phyloP scores from a whole-genome alignment of 75 land plant species.

The Cunninghamia lanceolata region DNA sequence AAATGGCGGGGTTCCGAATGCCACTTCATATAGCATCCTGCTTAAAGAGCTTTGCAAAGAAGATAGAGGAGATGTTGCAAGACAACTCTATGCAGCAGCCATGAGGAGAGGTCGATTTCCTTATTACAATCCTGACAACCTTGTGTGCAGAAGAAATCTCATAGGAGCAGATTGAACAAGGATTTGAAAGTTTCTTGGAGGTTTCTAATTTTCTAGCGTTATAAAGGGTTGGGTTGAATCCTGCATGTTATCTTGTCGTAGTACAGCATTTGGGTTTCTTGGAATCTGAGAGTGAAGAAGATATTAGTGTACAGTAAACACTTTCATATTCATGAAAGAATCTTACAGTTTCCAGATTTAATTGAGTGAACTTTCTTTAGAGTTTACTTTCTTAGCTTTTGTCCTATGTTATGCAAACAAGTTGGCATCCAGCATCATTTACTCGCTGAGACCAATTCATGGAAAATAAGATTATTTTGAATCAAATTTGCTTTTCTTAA shows the following conservation, averaged over 20 bases:
- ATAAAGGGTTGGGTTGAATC: not conserved
- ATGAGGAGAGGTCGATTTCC: not conserved
- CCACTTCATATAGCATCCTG: slow-evolving; percentile 25
- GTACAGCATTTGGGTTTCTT: not conserved
- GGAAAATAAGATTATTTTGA: not conserved
- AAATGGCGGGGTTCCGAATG: slow-evolving; percentile 16
- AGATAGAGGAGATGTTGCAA: slow-evolving; percentile 21
- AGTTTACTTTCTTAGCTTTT: not conserved
- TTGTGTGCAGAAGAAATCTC: not conserved
- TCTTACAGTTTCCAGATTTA: not conserved
- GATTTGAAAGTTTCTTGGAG: not conserved
- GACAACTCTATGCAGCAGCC: slow-evolving; percentile 19
- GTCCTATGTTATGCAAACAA: not conserved
- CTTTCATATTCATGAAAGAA: not conserved
- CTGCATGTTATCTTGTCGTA: not conserved
- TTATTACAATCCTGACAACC: not conserved
- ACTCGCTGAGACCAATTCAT: not conserved
- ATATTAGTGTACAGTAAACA: not conserved
- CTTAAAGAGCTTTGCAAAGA: slow-evolving; percentile 29
- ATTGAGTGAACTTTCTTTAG: not conserved
- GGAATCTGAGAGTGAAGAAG: not conserved
- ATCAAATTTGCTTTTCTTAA: not conserved
- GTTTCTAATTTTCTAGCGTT: not conserved
- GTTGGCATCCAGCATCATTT: not conserved
- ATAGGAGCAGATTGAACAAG: not conserved